These are phyloP conservation scores for Cephaloascus albidus DNA, from an alignment of 805 yeast genomes.

Conservation along the genomic window DNA sequence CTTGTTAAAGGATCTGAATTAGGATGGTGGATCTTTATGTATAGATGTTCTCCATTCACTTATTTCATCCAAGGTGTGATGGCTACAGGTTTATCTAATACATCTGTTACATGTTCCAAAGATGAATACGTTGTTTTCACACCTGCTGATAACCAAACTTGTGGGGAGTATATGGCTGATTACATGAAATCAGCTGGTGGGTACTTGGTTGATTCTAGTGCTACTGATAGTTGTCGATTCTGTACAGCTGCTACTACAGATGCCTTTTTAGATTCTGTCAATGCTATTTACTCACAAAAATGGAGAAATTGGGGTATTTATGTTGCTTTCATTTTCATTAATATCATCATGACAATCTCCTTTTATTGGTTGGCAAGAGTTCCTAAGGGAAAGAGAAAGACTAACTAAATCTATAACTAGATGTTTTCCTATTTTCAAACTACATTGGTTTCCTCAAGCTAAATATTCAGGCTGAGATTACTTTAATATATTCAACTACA, in stretches of 20 bases:
- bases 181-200: constrained; percentile 36
- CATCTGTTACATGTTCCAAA: constrained; percentile 33
- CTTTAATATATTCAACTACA: too few species aligned
- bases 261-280: constrained; percentile 39
- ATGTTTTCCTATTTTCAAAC: background rate
- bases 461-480: background rate
- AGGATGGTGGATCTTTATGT: constrained; percentile 61
- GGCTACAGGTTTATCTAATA: constrained; percentile 45
- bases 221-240: constrained; percentile 48
- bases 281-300: constrained; percentile 20
- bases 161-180: constrained; percentile 30
- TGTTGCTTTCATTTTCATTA: constrained; percentile 10
- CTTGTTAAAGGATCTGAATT: constrained; percentile 15
- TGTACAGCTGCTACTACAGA: constrained; percentile 55
- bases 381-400: constrained; percentile 45
- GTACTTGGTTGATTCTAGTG: constrained; percentile 26
- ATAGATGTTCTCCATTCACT: constrained; percentile 62
- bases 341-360: constrained; percentile 12
- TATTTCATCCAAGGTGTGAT: constrained; percentile 51
- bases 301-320: constrained; percentile 15
- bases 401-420: background rate
- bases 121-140: constrained; percentile 37
- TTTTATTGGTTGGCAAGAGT: constrained; percentile 64
- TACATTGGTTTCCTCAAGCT: background rate
- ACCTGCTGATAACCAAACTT: constrained; percentile 49